Base-by-base conservation (phyloP, 768 basidiomycete species). In the Megacollybia marginata region DNA sequence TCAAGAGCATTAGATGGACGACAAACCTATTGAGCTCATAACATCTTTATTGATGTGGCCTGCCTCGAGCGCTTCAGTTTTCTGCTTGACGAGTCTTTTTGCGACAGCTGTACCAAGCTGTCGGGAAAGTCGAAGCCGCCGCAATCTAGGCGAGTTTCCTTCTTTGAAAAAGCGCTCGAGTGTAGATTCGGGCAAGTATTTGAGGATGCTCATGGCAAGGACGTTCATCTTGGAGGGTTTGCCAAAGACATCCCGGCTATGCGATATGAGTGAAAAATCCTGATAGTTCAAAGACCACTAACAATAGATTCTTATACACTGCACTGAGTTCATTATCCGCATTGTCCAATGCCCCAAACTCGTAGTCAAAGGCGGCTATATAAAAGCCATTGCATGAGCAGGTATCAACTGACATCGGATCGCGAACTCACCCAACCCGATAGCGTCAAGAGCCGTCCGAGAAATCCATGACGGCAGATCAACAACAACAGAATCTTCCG, bases 331-430 rank as follows among this genome's bases (percentile, higher is more conserved):
- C 58, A 48, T 70, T 71, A 18, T 68, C 59, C 12, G 54, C 60
- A 47, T 70, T 57, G 13, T 73, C 67, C 52, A 71, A 55, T 2
- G 65, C 64, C 11, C 65, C 67, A 35, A 79, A 78, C 23, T 65
- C 66, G 54, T 78, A 70, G 48, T 77, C 77, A 52, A 67, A 51
- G 13, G 65, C 47, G 28, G 58, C 59, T 16, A 59, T 61, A 40
- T 66, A 59, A 15, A n/a, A 62, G 55, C 53, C 59, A 62, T 40
- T 60, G 60, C 43, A 67, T 63, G 1, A 61, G 65, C 31, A 60
- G 64, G 34, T 28, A 11, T 6, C 15, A 4, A 16, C 15, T 36
- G 34, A 15, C 34, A 47, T 16, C 31, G 38, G 16, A 20, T n/a
- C 10, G 4, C 9, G 16, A 8, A 20, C 57, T 31, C 47, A 70